Conservation (phyloP, 2,329 filamentous ascomycete species). For the Hymenoscyphus occultus region DNA sequence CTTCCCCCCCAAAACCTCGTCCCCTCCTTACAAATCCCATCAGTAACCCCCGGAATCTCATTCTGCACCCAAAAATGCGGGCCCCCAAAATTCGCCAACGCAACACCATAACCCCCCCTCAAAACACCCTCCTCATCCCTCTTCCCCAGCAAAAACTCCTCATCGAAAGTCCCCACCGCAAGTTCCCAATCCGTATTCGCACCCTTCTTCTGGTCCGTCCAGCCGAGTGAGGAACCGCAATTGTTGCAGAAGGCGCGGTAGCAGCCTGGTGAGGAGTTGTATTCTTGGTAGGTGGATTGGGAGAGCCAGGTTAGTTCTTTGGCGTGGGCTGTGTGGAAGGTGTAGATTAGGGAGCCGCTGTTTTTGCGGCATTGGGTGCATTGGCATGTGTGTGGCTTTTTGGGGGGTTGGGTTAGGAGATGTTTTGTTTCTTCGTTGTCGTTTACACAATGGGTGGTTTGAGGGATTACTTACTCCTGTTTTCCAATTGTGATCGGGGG, state of each 20-base stretch:
- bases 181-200: constrained; percentile 34
- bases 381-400: constrained; percentile 48
- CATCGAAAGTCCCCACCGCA: constrained; percentile 46
- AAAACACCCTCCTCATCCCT: constrained; percentile 22
- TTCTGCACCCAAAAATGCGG: constrained; percentile 44
- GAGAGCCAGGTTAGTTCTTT: constrained; percentile 37
- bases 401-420: not conserved
- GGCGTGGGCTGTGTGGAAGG: constrained; percentile 40
- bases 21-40: constrained; percentile 28
- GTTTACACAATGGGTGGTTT: no score
- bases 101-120: constrained; percentile 37
- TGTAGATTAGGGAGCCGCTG: constrained; percentile 47
- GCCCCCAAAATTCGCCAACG: constrained; percentile 40
- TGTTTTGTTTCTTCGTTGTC: no score
- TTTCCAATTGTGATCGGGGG: constrained; percentile 44
- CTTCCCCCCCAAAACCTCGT: constrained; percentile 22
- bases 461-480: constrained; percentile 30
- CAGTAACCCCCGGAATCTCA: constrained; percentile 49
- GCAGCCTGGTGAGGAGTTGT: constrained; percentile 40
- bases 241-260: constrained; percentile 48
- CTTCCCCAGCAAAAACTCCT: constrained; percentile 39
- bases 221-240: constrained; percentile 51
- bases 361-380: constrained; percentile 55
- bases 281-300: constrained; percentile 36
- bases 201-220: constrained; percentile 37